Conservation (phyloP, 495 filamentous ascomycete species). For the Penicillium bialowiezense region DNA sequence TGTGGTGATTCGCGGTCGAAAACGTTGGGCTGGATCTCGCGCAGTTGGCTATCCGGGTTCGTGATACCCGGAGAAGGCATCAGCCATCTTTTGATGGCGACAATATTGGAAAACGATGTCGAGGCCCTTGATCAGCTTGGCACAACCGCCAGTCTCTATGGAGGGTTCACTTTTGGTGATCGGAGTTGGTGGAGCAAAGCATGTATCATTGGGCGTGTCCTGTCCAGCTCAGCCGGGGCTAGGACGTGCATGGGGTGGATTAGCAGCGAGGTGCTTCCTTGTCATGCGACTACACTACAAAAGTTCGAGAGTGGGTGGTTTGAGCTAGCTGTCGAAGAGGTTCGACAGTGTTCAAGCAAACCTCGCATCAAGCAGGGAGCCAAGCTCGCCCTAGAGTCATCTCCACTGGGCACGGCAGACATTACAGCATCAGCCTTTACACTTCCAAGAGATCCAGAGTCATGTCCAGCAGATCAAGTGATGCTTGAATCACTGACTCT, state of each 20-base stretch:
- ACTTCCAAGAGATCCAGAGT: conserved; percentile 20
- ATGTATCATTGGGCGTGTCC: conserved; percentile 72
- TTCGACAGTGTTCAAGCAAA: conserved; percentile 16
- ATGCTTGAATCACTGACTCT: conserved; percentile 22
- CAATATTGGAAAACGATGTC: conserved; percentile 71
- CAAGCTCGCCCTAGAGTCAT: conserved; percentile 30
- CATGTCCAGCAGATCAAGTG: conserved; percentile 10
- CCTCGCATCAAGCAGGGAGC: conserved; percentile 41
- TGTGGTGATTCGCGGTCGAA: conserved; percentile 14
- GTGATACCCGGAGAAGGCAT: conserved; percentile 73
- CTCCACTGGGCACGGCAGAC: conserved; percentile 41
- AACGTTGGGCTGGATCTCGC: conserved; percentile 71
- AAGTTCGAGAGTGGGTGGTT: conserved; percentile 62
- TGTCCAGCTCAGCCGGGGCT: conserved; percentile 62
- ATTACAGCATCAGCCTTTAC: conserved; percentile 46
- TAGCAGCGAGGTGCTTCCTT: conserved; percentile 54
- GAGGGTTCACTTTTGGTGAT: conserved; percentile 69
- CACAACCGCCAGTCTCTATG: conserved; percentile 66
- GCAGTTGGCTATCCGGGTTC: conserved; percentile 74
- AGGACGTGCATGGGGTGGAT: conserved; percentile 82
- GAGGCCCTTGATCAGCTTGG: conserved; percentile 64
- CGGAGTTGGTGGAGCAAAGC: conserved; percentile 82
- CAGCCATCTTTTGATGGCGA: conserved; percentile 73
- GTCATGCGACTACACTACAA: conserved; percentile 21
- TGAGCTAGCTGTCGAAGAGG: conserved; percentile 47